Percentiles rank a stretch among this genome's conserved stretches.
phyloP scores from a whole-genome alignment of 345 rosid species.

The Draba incana region DNA sequence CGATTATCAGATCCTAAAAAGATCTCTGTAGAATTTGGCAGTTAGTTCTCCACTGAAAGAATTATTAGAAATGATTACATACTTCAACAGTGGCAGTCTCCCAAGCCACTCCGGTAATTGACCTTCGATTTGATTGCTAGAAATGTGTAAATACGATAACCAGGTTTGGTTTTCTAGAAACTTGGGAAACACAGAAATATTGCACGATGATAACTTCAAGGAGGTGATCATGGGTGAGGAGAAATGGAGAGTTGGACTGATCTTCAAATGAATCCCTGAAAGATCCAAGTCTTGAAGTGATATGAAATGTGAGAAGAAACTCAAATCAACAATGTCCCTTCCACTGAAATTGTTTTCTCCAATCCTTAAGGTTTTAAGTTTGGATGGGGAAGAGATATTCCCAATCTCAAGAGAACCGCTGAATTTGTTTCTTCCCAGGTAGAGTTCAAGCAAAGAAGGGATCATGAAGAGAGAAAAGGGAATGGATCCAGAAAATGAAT shows the following conservation, averaged over 20 bases:
- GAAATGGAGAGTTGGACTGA: conserved; percentile 14
- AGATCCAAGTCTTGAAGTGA: not conserved
- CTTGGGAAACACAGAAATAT: conserved; percentile 26
- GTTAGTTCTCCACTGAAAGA: not conserved
- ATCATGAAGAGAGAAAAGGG: conserved; percentile 8
- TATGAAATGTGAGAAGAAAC: not conserved
- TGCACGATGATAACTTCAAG: conserved; percentile 18
- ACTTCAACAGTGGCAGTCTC: not conserved
- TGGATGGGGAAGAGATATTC: conserved; percentile 3
- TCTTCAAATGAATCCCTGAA: conserved; percentile 23
- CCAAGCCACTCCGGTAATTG: conserved; percentile 29
- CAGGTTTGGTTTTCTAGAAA: conserved; percentile 10
- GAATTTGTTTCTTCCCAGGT: not conserved
- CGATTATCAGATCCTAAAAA: not conserved
- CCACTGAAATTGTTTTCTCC: conserved; percentile 38
- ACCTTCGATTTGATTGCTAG: conserved; percentile 33
- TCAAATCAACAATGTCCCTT: not conserved
- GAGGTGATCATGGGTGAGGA: not conserved
- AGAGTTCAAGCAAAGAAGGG: not conserved
- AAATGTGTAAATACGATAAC: conserved; percentile 23
- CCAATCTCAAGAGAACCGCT: conserved; percentile 24
- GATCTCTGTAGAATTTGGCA: not conserved
- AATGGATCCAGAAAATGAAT: too few species aligned
- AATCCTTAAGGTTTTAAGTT: accelerated
- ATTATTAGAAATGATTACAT: conserved; percentile 25